Conservation (phyloP, 2,329 filamentous ascomycete species). For the Fusarium stilboides region DNA sequence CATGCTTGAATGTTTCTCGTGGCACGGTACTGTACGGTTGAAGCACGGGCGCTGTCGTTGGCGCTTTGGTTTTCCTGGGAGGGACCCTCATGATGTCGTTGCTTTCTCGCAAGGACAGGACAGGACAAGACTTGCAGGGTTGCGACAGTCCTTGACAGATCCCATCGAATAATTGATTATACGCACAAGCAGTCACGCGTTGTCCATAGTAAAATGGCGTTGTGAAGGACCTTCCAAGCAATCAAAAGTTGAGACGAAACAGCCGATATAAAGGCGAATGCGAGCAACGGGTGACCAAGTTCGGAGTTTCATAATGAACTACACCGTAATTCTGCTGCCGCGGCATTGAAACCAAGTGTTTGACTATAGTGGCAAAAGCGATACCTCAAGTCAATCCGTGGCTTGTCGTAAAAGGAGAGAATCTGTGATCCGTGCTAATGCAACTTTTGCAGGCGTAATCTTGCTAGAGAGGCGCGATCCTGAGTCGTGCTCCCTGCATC, state of each 20-base stretch:
- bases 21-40: neutral
- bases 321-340: neutral
- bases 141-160: slow-evolving; percentile 23
- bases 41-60: slow-evolving; percentile 3
- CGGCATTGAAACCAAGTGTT: slow-evolving; percentile 3
- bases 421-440: slow-evolving; percentile 6
- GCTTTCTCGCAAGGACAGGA: slow-evolving; percentile 20
- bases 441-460: slow-evolving; percentile 32
- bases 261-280: neutral
- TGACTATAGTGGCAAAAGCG: slow-evolving; percentile 13
- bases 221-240: neutral
- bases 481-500: slow-evolving; percentile 47
- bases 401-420: slow-evolving; percentile 22
- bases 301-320: too few species aligned
- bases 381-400: slow-evolving; percentile 9
- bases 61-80: slow-evolving; percentile 11
- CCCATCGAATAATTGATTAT: slow-evolving; percentile 3
- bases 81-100: slow-evolving; percentile 30
- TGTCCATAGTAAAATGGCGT: neutral
- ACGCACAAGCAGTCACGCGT: slow-evolving; percentile 11
- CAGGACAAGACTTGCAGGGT: slow-evolving; percentile 24
- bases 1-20: too few species aligned
- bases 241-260: slow-evolving; percentile 15
- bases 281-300: too few species aligned
- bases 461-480: slow-evolving; percentile 32